phyloP scores from a whole-genome alignment of 2,329 filamentous ascomycete species.

The Ilyonectria destructans region DNA sequence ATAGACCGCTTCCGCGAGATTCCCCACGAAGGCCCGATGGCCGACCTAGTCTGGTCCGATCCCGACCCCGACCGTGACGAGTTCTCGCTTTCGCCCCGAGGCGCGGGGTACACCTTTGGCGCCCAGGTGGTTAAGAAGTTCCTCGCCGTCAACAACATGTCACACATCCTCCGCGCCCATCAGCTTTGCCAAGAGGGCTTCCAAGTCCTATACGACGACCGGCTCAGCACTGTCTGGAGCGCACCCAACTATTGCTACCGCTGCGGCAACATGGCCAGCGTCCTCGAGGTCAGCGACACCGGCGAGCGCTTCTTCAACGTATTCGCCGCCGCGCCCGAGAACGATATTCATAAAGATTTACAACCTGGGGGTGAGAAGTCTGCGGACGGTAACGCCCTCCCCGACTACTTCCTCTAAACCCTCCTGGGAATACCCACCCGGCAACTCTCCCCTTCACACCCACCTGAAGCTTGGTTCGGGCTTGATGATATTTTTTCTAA shows the following conservation, averaged over 20 bases:
- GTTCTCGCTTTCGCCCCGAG: constrained; percentile 93
- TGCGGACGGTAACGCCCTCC: constrained; percentile 75
- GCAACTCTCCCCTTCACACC: constrained; percentile 14
- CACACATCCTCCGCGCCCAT: constrained; percentile 96
- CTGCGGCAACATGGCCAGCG: constrained; percentile 97
- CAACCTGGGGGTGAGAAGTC: constrained; percentile 83
- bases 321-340: constrained; percentile 96
- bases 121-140: constrained; percentile 99
- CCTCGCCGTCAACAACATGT: constrained; percentile 97
- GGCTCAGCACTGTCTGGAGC: constrained; percentile 96
- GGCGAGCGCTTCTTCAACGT: constrained; percentile 98
- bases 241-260: constrained; percentile 97
- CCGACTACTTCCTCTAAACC: constrained; percentile 79
- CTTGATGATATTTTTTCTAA: constrained; percentile 38
- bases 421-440: constrained; percentile 9
- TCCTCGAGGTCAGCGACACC: constrained; percentile 94
- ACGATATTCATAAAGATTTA: constrained; percentile 90
- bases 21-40: constrained; percentile 98
- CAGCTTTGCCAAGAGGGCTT: constrained; percentile 99
- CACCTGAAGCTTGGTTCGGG: constrained; percentile 31
- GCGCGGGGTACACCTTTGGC: constrained; percentile 97
- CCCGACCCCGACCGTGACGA: constrained; percentile 98
- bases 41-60: constrained; percentile 99
- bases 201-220: constrained; percentile 96
- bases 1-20: constrained; percentile 99